phyloP scores from a whole-genome alignment of 108 stramenopile genomes.

The Fragilariopsis cylindrus region DNA sequence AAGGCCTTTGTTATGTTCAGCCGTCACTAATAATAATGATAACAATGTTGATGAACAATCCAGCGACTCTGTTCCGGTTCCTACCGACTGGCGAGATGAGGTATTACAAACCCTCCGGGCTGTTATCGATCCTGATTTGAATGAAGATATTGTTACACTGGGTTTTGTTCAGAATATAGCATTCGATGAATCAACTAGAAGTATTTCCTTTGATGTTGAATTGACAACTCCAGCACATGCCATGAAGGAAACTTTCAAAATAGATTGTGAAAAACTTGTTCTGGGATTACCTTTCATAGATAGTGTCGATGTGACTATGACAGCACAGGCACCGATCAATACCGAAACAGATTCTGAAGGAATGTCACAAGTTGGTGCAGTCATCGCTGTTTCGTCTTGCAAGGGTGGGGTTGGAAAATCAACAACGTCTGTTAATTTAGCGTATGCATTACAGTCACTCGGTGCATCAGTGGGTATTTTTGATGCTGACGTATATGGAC shows the following conservation, averaged over 20 bases:
- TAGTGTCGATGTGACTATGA: slow-evolving; percentile 54
- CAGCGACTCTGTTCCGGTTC: slow-evolving; percentile 25
- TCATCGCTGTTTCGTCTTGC: slow-evolving; percentile 84
- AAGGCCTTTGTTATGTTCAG: too few species aligned
- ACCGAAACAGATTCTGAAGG: slow-evolving; percentile 57
- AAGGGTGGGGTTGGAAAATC: slow-evolving; percentile 98
- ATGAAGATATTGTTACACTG: slow-evolving; percentile 73
- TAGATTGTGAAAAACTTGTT: slow-evolving; percentile 64
- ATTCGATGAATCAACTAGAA: slow-evolving; percentile 49
- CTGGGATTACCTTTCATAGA: slow-evolving; percentile 49
- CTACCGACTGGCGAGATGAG: slow-evolving; percentile 71
- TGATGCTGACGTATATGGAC: slow-evolving; percentile 97
- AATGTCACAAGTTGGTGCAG: slow-evolving; percentile 71
- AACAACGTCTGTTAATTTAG: slow-evolving; percentile 95
- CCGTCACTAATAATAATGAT: not conserved
- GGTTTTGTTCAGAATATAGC: slow-evolving; percentile 73
- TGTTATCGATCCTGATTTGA: slow-evolving; percentile 79
- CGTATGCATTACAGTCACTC: slow-evolving; percentile 79
- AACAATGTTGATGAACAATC: slow-evolving; percentile 9
- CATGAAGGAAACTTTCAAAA: slow-evolving; percentile 65
- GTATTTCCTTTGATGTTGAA: slow-evolving; percentile 67
- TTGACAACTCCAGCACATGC: slow-evolving; percentile 82
- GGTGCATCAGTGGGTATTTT: slow-evolving; percentile 92
- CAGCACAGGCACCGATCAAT: slow-evolving; percentile 45
- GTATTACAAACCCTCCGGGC: slow-evolving; percentile 56